Conservation (phyloP, 2,329 filamentous ascomycete species). For the Fusarium coffeatum region DNA sequence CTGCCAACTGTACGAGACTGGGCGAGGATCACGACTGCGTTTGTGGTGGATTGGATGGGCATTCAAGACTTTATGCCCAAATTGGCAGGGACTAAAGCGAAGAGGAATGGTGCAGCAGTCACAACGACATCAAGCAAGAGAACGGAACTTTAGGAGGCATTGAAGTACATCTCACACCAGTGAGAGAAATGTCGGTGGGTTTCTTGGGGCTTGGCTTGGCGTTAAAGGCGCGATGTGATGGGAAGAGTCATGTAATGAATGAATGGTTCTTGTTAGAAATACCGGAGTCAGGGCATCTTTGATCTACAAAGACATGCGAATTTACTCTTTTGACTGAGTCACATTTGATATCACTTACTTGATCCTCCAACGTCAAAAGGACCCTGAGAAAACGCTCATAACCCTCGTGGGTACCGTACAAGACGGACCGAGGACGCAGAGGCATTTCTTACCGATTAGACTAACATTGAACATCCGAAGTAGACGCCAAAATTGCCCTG, state of each 20-base stretch:
- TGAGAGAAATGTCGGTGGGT: conserved; percentile 36
- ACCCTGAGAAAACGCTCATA: conserved; percentile 13
- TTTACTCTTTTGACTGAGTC: neutral
- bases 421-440: conserved; percentile 32
- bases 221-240: conserved; percentile 34
- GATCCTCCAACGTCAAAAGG: neutral
- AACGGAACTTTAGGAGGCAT: conserved; percentile 49
- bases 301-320: neutral
- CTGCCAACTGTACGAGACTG: conserved; percentile 85
- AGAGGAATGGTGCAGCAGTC: conserved; percentile 43
- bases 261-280: conserved; percentile 3
- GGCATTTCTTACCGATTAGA: conserved; percentile 39
- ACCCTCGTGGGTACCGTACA: conserved; percentile 24
- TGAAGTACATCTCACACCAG: conserved; percentile 16
- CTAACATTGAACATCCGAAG: conserved; percentile 39
- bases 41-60: conserved; percentile 93
- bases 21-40: conserved; percentile 84
- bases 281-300: conserved; percentile 15
- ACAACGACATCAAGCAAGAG: conserved; percentile 45
- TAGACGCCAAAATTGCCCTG: conserved; percentile 46
- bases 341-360: neutral
- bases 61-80: conserved; percentile 60
- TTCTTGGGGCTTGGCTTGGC: conserved; percentile 38
- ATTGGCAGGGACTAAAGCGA: conserved; percentile 37
- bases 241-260: conserved; percentile 29